These are phyloP conservation scores for Hemileia vastatrix DNA, from an alignment of 1,284 basidiomycete species.

Conservation along the genomic window DNA sequence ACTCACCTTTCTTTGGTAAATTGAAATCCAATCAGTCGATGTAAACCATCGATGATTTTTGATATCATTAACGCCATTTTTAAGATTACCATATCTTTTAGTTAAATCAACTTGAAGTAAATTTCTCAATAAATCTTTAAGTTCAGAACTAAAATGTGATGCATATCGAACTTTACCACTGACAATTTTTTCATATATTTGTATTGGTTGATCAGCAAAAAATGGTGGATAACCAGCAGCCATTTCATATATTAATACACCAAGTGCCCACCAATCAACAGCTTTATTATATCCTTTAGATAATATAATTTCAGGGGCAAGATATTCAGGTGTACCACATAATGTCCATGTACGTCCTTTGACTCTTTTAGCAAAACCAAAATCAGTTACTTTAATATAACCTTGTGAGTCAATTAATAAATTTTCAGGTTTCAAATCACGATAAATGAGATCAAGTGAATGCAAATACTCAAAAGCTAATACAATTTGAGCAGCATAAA, in stretches of 20 bases:
- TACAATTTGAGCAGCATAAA: slow-evolving; percentile 51
- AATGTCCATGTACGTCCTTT: slow-evolving; percentile 48
- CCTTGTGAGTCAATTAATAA: slow-evolving; percentile 45
- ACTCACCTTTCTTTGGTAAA: slow-evolving; percentile 27
- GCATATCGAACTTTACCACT: slow-evolving; percentile 30
- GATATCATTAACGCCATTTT: slow-evolving; percentile 33
- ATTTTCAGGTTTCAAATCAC: slow-evolving; percentile 51
- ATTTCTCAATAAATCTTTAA: slow-evolving; percentile 31
- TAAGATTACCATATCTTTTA: slow-evolving; percentile 34
- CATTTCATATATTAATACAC: slow-evolving; percentile 24
- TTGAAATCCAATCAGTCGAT: slow-evolving; percentile 31
- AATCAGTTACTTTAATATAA: slow-evolving; percentile 47
- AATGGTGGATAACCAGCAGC: slow-evolving; percentile 24
- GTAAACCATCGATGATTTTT: slow-evolving; percentile 34
- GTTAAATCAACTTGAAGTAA: slow-evolving; percentile 30
- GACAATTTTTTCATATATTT: slow-evolving; percentile 36
- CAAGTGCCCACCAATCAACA: slow-evolving; percentile 25
- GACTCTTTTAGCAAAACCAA: slow-evolving; percentile 51
- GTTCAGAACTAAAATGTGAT: slow-evolving; percentile 26
- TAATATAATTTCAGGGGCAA: slow-evolving; percentile 24
- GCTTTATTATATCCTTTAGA: slow-evolving; percentile 22
- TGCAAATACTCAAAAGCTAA: slow-evolving; percentile 50
- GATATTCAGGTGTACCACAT: too few species aligned
- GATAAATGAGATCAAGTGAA: slow-evolving; percentile 48
- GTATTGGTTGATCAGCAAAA: slow-evolving; percentile 26